Conservation (phyloP, 2,329 filamentous ascomycete genomes). For the Colletotrichum magnum region DNA sequence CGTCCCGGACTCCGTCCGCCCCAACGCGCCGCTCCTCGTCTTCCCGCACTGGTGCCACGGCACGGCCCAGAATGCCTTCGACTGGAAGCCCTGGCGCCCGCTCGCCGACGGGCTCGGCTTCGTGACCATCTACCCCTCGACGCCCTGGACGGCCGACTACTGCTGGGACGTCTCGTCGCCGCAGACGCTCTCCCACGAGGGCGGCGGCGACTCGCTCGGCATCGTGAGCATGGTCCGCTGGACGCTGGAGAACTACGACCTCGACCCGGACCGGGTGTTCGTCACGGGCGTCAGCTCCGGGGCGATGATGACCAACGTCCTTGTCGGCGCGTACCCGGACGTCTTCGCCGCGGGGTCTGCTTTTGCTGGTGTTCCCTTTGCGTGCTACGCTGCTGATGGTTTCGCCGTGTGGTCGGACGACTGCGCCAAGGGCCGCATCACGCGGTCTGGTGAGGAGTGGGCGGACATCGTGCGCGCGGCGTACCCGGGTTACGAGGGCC, state of each 20-base stretch:
- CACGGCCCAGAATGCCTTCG: constrained; percentile 63
- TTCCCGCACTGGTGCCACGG: constrained; percentile 72
- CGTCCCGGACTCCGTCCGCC: constrained; percentile 57
- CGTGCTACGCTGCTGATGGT: constrained; percentile 62
- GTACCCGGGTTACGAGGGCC: constrained; percentile 65
- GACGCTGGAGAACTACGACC: constrained; percentile 61
- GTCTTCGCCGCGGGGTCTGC: constrained; percentile 65
- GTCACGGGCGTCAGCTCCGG: constrained; percentile 66
- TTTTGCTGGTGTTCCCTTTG: constrained; percentile 59
- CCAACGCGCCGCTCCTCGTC: constrained; percentile 66
- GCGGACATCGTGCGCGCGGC: constrained; percentile 54
- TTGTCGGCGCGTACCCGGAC: constrained; percentile 66
- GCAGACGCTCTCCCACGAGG: constrained; percentile 62
- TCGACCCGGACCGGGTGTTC: constrained; percentile 63
- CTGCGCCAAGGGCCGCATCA: constrained; percentile 65
- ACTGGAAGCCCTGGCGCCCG: constrained; percentile 65
- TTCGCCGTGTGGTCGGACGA: constrained; percentile 65
- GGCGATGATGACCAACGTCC: constrained; percentile 70
- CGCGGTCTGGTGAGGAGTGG: constrained; percentile 52
- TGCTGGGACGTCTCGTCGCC: constrained; percentile 73
- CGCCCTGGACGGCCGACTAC: constrained; percentile 54
- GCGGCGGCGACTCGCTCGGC: constrained; percentile 64
- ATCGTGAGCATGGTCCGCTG: constrained; percentile 69
- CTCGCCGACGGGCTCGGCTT: constrained; percentile 68
- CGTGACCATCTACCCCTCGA: constrained; percentile 61